phyloP scores from a whole-genome alignment of 129 eudicot genomes.

The Pulicaria dysenterica region DNA sequence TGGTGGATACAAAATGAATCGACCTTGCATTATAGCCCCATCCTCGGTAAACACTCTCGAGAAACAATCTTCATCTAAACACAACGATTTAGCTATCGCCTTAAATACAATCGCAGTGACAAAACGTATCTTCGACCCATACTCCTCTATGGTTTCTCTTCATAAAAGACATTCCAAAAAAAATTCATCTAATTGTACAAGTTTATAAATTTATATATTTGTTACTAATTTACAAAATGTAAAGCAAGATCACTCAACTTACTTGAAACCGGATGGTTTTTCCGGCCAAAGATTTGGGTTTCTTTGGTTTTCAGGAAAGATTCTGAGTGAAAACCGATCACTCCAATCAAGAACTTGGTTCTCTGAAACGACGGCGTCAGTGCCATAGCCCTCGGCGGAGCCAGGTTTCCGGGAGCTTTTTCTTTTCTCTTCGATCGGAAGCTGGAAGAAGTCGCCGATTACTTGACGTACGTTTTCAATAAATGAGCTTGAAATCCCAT shows the following conservation, averaged over 20 bases:
- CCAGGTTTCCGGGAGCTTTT: constrained; percentile 41
- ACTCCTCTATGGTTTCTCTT: constrained; percentile 49
- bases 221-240: not conserved
- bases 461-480: constrained; percentile 41
- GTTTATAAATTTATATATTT: no score
- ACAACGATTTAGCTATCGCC: constrained; percentile 11
- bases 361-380: constrained; percentile 49
- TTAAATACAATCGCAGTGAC: constrained; percentile 23
- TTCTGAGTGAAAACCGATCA: constrained; percentile 44
- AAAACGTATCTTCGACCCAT: constrained; percentile 27
- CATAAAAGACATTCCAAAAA: not conserved
- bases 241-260: not conserved
- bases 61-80: constrained; percentile 16
- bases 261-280: constrained; percentile 50
- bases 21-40: constrained; percentile 12
- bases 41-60: constrained; percentile 2
- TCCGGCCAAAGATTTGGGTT: constrained; percentile 44
- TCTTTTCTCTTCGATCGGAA: constrained; percentile 62
- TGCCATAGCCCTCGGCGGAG: constrained; percentile 58
- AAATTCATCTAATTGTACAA: no score
- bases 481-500: constrained; percentile 43
- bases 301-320: constrained; percentile 45
- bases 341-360: constrained; percentile 60
- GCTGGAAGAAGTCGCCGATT: constrained; percentile 53
- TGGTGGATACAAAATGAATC: constrained; percentile 39